Evolutionary conservation across 2,329 filamentous ascomycete genomes (phyloP).

Genomic region (Phaeomoniella chlamydospora): DNA sequence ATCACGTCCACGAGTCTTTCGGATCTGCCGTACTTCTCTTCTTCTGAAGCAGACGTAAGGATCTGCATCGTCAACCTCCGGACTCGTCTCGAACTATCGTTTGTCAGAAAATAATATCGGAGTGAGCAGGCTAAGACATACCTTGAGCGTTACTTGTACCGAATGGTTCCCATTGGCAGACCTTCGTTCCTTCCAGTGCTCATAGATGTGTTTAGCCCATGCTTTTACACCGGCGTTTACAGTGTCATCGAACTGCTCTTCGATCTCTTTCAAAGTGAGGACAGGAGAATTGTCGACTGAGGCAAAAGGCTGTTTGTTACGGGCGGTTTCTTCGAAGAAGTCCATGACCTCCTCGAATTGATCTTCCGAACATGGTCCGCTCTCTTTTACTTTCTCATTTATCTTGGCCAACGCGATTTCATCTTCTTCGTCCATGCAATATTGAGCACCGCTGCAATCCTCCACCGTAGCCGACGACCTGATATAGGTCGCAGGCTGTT

Average conservation of each 20-base stretch:
- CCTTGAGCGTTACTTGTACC: constrained; percentile 65
- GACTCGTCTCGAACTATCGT: constrained; percentile 65
- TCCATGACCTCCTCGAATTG: constrained; percentile 91
- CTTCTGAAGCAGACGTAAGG: constrained; percentile 97
- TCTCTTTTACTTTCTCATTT: constrained; percentile 56
- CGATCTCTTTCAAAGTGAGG: constrained; percentile 58
- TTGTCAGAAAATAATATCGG: constrained; percentile 5
- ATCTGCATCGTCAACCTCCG: constrained; percentile 88
- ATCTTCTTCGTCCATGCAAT: constrained; percentile 91
- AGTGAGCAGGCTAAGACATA: constrained; percentile 12
- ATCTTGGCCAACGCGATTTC: constrained; percentile 69
- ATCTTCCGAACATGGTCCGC: constrained; percentile 58
- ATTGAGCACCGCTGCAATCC: constrained; percentile 77
- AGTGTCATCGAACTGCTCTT: constrained; percentile 48
- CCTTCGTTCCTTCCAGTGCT: constrained; percentile 71
- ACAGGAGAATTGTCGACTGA: constrained; percentile 79
- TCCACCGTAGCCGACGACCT: constrained; percentile 97
- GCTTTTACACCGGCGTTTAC: constrained; percentile 38
- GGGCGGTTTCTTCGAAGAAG: constrained; percentile 79
- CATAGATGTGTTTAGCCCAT: constrained; percentile 68
- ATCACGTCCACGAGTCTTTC: constrained; percentile 88
- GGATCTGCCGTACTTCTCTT: constrained; percentile 82
- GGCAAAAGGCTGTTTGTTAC: constrained; percentile 74
- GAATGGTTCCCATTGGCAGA: constrained; percentile 52
- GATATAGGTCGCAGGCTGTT: constrained; percentile 84